These are phyloP conservation scores for Neolentinus lepideus DNA, from an alignment of 1,284 basidiomycete species.

Conservation along the genomic window DNA sequence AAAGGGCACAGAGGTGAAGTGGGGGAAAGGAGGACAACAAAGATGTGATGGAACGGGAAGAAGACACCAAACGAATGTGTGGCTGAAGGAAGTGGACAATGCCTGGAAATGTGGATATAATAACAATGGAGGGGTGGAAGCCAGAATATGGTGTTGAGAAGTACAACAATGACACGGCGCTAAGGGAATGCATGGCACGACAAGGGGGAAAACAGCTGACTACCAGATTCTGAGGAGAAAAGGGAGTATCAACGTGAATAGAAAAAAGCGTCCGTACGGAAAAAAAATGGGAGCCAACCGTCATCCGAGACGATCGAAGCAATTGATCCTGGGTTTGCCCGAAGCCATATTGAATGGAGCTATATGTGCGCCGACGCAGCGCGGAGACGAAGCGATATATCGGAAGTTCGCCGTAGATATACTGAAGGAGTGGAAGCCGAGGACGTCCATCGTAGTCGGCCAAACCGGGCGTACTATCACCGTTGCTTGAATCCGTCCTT, in stretches of 20 bases:
- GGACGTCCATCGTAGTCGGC: constrained; percentile 16
- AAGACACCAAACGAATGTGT: constrained; percentile 20
- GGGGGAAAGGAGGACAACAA: constrained; percentile 61
- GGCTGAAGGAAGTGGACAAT: constrained; percentile 13
- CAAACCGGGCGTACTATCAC: constrained; percentile 23
- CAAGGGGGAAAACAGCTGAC: constrained; percentile 2
- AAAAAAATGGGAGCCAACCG: constrained; percentile 29
- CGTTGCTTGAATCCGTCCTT: background rate
- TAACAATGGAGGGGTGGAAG: constrained; percentile 9
- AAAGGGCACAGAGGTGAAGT: constrained; percentile 34
- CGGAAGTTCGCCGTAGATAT: constrained; percentile 15
- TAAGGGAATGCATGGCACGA: constrained; percentile 3
- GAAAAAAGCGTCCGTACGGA: constrained; percentile 65
- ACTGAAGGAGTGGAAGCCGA: constrained; percentile 20
- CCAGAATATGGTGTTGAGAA: constrained; percentile 16
- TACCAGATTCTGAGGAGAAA: constrained; percentile 8
- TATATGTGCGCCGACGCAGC: constrained; percentile 14
- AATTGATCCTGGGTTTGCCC: constrained; percentile 9
- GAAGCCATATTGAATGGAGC: constrained; percentile 8
- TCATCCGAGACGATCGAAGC: constrained; percentile 20
- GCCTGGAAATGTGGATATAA: constrained; percentile 13
- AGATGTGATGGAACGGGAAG: constrained; percentile 17
- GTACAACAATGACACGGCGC: constrained; percentile 8
- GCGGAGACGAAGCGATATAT: constrained; percentile 7
- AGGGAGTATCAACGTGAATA: constrained; percentile 39